A percentile compares a stretch with the other conserved stretches of the same genome.
Evolutionary conservation across 352 stramenopile genomes (phyloP).

Genomic region (Globisporangium iwayamae): DNA sequence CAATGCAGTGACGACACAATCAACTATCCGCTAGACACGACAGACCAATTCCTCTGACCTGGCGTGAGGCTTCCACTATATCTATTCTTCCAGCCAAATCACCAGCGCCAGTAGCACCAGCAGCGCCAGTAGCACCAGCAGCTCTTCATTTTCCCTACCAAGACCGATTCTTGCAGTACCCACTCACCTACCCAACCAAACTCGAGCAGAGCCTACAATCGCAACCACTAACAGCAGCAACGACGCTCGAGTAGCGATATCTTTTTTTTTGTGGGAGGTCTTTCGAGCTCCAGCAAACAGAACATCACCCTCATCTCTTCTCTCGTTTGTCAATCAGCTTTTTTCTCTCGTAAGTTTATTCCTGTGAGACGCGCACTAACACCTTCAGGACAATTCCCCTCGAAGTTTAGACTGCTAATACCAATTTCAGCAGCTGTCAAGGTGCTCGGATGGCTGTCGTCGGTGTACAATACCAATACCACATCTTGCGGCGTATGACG

Average conservation of each 20-base stretch:
- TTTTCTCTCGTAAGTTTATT: too few species aligned
- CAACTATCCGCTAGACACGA: too few species aligned
- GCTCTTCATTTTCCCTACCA: not conserved
- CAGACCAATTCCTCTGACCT: not conserved
- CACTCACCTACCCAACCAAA: not conserved
- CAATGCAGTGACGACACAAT: not conserved
- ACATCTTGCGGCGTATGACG: too few species aligned
- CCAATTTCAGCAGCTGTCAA: too few species aligned
- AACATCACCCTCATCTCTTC: not conserved
- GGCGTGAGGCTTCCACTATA: not conserved
- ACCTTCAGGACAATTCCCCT: too few species aligned
- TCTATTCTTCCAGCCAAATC: conserved; percentile 7
- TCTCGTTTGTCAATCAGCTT: too few species aligned
- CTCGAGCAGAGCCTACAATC: not conserved
- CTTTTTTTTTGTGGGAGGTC: not conserved
- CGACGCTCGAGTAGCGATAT: not conserved
- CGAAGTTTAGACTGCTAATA: too few species aligned
- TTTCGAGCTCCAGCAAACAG: not conserved
- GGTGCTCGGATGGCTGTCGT: too few species aligned
- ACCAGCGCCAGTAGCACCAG: not conserved
- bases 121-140: conserved; percentile 3
- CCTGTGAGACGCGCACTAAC: too few species aligned
- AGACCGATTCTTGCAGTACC: conserved; percentile 4
- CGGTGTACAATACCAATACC: too few species aligned
- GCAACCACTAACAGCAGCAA: not conserved